Conservation (phyloP, 148 eudicot genomes). For the Camellia japonica region DNA sequence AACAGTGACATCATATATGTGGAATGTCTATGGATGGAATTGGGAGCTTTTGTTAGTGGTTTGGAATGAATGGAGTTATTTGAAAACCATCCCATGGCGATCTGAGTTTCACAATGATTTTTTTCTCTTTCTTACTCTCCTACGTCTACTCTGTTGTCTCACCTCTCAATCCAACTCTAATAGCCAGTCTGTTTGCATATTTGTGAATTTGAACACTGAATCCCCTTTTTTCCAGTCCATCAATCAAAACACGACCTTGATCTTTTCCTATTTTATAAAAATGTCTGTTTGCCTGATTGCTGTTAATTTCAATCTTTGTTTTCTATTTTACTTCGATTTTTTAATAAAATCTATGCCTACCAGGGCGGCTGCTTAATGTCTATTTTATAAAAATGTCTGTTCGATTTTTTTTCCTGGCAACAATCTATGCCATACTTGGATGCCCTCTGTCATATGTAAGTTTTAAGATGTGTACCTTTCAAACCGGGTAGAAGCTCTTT, state of each 20-base stretch:
- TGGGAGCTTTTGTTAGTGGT: no score
- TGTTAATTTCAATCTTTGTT: background rate
- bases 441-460: no score
- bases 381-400: no score
- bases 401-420: no score
- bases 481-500: no score
- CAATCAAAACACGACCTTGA: no score
- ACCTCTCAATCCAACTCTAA: background rate
- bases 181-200: background rate
- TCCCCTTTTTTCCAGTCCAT: background rate
- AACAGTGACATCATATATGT: background rate
- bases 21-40: no score
- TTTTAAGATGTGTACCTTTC: no score
- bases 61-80: no score
- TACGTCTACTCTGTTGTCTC: no score
- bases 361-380: slow-evolving; percentile 99
- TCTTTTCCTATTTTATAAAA: background rate
- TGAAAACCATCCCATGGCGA: background rate
- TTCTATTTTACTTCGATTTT: background rate
- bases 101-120: background rate
- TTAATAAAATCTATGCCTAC: slow-evolving; percentile 15
- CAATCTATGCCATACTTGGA: no score
- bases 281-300: slow-evolving; percentile 6
- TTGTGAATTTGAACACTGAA: background rate
- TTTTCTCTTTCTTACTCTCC: background rate